These are phyloP conservation scores for Lenzites betulinus DNA, from an alignment of 768 basidiomycete genomes.

Conservation along the genomic window DNA sequence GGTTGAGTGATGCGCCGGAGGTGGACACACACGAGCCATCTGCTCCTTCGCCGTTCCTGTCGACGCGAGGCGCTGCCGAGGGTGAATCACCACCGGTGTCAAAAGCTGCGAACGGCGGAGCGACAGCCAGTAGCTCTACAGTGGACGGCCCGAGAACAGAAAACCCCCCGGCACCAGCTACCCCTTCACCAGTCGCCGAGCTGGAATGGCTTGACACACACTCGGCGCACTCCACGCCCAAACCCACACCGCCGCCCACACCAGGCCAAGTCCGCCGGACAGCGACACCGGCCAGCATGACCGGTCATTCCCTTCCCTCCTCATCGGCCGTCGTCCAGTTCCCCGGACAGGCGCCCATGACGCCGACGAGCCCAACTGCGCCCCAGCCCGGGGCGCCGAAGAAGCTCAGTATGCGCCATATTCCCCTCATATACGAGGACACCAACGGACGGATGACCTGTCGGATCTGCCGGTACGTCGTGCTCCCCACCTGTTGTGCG, in stretches of 20 bases:
- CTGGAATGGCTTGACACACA: no score
- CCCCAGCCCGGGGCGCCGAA: slow-evolving; percentile 1
- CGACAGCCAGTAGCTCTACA: no score
- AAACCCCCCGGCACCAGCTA: no score
- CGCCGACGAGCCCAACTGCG: background rate
- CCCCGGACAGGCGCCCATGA: background rate
- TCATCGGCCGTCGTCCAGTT: background rate
- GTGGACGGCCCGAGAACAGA: no score
- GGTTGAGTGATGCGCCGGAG: no score
- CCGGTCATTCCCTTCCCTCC: background rate
- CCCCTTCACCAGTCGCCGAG: no score
- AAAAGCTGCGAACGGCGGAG: no score
- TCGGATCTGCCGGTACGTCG: slow-evolving; percentile 25
- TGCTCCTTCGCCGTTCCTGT: background rate
- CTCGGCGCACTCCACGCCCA: no score
- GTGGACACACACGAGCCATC: background rate
- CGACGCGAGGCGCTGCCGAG: no score
- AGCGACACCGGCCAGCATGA: background rate
- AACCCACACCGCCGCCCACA: background rate
- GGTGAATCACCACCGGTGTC: no score
- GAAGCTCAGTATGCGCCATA: slow-evolving; percentile 18
- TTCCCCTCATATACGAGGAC: slow-evolving; percentile 23
- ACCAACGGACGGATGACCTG: slow-evolving; percentile 11
- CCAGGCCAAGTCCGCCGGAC: background rate
- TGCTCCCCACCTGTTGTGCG: background rate